Base-by-base conservation (phyloP, 352 stramenopile species). In the Pythium insidiosum region DNA sequence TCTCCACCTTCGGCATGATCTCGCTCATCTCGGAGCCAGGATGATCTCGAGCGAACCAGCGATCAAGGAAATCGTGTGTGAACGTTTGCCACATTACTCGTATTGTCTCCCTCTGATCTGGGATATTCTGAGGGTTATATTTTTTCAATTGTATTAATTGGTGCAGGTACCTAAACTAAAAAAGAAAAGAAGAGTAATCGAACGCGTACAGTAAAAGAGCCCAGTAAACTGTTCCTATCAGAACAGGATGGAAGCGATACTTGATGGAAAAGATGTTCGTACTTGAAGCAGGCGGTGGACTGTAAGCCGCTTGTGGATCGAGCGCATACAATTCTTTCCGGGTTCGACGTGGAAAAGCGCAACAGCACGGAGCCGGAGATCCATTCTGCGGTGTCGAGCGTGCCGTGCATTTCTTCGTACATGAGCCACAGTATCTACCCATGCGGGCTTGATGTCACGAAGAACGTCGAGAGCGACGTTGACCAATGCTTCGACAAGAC, bases 131-230 rank as follows among this genome's bases (percentile, higher is more conserved):
- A 5, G 39, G n/a, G 39, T 36, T 4, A 3, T 46, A 46, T n/a
- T n/a, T n/a, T n/a, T n/a, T n/a, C n/a, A n/a, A n/a, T n/a, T n/a
- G n/a, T n/a, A n/a, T n/a, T n/a, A n/a, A n/a, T n/a, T n/a, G n/a
- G n/a, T n/a, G n/a, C n/a, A n/a, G n/a, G n/a, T n/a, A n/a, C n/a
- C n/a, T n/a, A 5, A 36, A 16, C 22, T 36, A 19, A 6, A 46
- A 4, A 7, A 24, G 33, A 15, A 24, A 23, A 5, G 10, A 12
- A 7, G 12, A 6, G 4, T 5, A 46, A 6, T 46, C 39, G 26
- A 46, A 46, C 39, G 33, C 25, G 39, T 35, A 46, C 1, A 46
- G 10, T 18, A 36, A 35, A 11, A 43, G 23, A 15, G 5, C 39
- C 39, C 39, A 46, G 19, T 46, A 24, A 26, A 3, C 2, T 23